Evolutionary conservation across 495 filamentous ascomycete genomes (phyloP), one percentile per base, ranked within the genome.

Genomic region (Penicillium daleae): DNA sequence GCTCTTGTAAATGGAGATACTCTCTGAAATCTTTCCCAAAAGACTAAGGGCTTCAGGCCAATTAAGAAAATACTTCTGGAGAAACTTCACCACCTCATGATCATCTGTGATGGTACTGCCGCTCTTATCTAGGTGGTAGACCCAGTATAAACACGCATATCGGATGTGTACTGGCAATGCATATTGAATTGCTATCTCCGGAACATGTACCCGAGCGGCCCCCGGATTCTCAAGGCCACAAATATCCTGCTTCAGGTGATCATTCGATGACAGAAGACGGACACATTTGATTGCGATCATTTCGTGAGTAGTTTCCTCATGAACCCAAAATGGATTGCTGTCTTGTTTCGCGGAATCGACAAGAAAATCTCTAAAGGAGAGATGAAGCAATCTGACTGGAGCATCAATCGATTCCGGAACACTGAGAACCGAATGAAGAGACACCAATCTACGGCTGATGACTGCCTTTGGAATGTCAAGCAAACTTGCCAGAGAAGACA

Each of bases 41-140:
- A 70, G 55, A 32, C 62, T 61, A 29, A 76, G 61, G 46, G 58
- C 64, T 57, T 76, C 72, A 24, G 71, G 64, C 71, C 69, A 77
- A 57, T 76, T 59, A 37, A 74, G 62, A 21, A 69, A 66, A 24
- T 69, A 55, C 39, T 66, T 40, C 40, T 61, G 57, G 9, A 77
- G 15, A 53, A 75, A 73, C 7, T 21, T 8, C 17, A 69, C 4
- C 4, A 63, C 48, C 9, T 55, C 24, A 17, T 62, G 40, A 4
- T 29, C 44, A 48, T 73, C 62, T n/a, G 29, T 29, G 2, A 63
- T 29, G 8, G 13, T 17, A 15, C 1, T 26, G 6, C 24, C 15
- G 22, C 37, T 46, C 21, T 32, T 4, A 6, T 10, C 22, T 15
- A 46, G 21, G 17, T 57, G 55, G 31, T 57, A 46, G 15, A 57